Evolutionary conservation across 1,284 basidiomycete genomes (phyloP).

Genomic region (Leccinum cinnamomeum): DNA sequence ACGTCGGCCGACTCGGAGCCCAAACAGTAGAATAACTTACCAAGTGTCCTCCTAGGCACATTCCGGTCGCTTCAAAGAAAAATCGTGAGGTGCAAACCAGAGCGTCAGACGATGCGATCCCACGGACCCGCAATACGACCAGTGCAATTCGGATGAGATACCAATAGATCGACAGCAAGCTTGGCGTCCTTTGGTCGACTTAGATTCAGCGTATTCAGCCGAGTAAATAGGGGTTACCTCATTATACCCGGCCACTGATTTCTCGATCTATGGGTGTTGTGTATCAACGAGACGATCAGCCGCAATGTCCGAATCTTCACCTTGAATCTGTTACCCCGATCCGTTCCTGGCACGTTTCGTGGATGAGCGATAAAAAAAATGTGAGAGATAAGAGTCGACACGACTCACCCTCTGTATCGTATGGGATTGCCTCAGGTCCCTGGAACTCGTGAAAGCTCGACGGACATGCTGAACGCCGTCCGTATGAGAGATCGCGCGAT

Average conservation of each 20-base stretch:
- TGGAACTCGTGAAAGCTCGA: conserved; percentile 90
- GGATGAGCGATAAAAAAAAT: neutral
- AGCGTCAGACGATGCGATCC: neutral
- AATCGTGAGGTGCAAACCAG: neutral
- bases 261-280: conserved; percentile 64
- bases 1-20: neutral
- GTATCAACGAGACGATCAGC: conserved; percentile 13
- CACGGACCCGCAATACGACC: conserved; percentile 79
- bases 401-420: conserved; percentile 73
- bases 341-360: conserved; percentile 48
- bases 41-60: conserved; percentile 85
- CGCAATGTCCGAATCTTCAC: conserved; percentile 30
- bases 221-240: conserved; percentile 50
- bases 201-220: neutral
- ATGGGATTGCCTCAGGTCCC: conserved; percentile 82
- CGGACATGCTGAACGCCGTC: conserved; percentile 58
- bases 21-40: conserved; percentile 37
- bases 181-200: conserved; percentile 61
- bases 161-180: conserved; percentile 73
- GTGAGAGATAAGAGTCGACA: neutral
- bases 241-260: conserved; percentile 79
- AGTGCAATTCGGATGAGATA: conserved; percentile 77
- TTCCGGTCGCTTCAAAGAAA: conserved; percentile 65
- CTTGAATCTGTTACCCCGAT: conserved; percentile 88
- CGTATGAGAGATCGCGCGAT: conserved; percentile 2